Percentiles rank a stretch among this genome's conserved stretches.
Conservation (phyloP, 768 basidiomycete genomes). For the Tylopilus felleus region DNA sequence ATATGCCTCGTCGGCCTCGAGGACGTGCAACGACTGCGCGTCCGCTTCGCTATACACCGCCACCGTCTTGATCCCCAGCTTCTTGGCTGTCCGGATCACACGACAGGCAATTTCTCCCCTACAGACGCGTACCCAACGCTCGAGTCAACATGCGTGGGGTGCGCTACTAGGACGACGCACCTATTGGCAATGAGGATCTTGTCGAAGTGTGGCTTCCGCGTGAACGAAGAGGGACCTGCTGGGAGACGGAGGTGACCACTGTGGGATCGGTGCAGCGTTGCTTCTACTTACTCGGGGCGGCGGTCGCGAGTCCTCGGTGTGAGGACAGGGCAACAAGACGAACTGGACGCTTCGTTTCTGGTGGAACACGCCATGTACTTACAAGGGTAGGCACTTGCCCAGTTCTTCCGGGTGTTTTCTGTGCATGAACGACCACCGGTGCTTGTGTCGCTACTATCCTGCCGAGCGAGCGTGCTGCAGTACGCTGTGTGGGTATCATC, state of each 20-base stretch:
- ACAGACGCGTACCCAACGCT: neutral
- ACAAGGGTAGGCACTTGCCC: slow-evolving; percentile 7
- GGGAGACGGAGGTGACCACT: neutral
- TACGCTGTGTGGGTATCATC: slow-evolving; percentile 33
- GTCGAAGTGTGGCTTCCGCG: slow-evolving; percentile 63
- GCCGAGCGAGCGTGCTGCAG: slow-evolving; percentile 22
- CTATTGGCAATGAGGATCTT: slow-evolving; percentile 93
- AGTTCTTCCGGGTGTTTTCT: slow-evolving; percentile 6
- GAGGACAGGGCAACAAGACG: neutral
- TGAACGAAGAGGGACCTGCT: slow-evolving; percentile 1
- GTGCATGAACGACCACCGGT: slow-evolving; percentile 1
- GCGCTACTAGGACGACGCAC: slow-evolving; percentile 26
- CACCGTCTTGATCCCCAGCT: slow-evolving; percentile 86
- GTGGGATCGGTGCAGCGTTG: neutral
- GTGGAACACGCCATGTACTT: neutral
- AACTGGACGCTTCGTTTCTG: neutral
- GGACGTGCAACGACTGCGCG: slow-evolving; percentile 74
- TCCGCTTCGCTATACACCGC: slow-evolving; percentile 92
- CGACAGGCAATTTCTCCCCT: slow-evolving; percentile 97
- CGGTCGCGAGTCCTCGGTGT: slow-evolving; percentile 18
- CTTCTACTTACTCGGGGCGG: slow-evolving; percentile 16
- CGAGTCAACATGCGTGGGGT: neutral
- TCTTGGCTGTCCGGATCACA: slow-evolving; percentile 85
- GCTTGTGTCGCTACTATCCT: slow-evolving; percentile 16
- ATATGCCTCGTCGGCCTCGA: slow-evolving; percentile 86